phyloP scores from a whole-genome alignment of 345 rosid species.

The Clarkia xantiana region DNA sequence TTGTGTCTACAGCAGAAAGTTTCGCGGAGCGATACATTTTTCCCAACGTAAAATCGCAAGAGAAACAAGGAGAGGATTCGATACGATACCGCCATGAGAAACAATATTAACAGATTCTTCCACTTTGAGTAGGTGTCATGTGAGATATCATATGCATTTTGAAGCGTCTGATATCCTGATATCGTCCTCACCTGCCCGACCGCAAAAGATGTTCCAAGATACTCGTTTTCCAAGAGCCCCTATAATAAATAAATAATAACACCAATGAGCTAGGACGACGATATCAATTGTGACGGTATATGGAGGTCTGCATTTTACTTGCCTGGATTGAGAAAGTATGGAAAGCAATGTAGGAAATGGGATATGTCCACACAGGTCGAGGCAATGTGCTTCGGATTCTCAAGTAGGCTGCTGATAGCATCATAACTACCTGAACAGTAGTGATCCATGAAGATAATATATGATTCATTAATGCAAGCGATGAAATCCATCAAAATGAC shows the following conservation, averaged over 20 bases:
- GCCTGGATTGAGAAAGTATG: slow-evolving; percentile 90
- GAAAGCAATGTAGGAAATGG: slow-evolving; percentile 74
- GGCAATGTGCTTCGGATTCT: slow-evolving; percentile 79
- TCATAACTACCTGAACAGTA: slow-evolving; percentile 72
- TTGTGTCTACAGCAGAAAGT: slow-evolving; percentile 20
- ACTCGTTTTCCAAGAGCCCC: slow-evolving; percentile 97
- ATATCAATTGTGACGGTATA: not conserved
- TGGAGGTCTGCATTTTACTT: slow-evolving; percentile 6
- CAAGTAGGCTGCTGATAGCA: slow-evolving; percentile 93
- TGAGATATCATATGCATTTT: slow-evolving; percentile 63
- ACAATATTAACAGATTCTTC: slow-evolving; percentile 63
- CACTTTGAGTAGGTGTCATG: slow-evolving; percentile 61
- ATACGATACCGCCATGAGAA: slow-evolving; percentile 72
- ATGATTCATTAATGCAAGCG: not conserved
- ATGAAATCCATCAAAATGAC: no score
- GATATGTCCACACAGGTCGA: slow-evolving; percentile 73
- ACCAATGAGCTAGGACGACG: not conserved
- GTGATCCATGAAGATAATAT: slow-evolving; percentile 5
- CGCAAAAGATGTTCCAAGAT: slow-evolving; percentile 60
- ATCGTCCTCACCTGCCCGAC: slow-evolving; percentile 91
- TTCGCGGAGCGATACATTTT: slow-evolving; percentile 18
- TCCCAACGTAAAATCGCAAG: slow-evolving; percentile 38
- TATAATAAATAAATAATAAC: slow-evolving; percentile 10
- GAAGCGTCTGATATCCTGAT: slow-evolving; percentile 69
- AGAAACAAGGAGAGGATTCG: slow-evolving; percentile 48